Evolutionary conservation across 2,329 filamentous ascomycete species (phyloP).

Genomic region (Colletotrichum sidae): DNA sequence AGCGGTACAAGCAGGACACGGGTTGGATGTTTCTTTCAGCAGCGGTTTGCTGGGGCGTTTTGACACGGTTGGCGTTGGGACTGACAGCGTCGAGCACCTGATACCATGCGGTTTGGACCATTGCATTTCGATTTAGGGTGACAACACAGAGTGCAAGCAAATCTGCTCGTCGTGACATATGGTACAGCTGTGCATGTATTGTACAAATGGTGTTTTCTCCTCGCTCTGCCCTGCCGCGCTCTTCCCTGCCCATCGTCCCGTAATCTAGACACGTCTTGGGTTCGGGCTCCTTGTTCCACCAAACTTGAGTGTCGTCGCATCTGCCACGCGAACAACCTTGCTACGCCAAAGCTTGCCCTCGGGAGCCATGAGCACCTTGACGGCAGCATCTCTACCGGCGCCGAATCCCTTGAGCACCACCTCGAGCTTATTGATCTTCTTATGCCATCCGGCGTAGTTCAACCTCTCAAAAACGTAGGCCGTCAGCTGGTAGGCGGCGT

Average conservation of each 20-base stretch:
- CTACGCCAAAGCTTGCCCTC: slow-evolving; percentile 83
- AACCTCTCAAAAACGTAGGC: slow-evolving; percentile 87
- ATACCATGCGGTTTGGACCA: slow-evolving; percentile 35
- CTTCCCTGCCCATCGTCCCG: neutral
- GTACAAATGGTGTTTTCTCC: slow-evolving; percentile 44
- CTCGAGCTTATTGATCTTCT: slow-evolving; percentile 82
- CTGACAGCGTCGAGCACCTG: slow-evolving; percentile 33
- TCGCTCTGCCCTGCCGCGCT: neutral
- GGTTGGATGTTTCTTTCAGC: neutral
- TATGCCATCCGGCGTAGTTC: slow-evolving; percentile 81
- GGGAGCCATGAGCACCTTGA: slow-evolving; percentile 87
- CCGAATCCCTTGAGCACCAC: slow-evolving; percentile 89
- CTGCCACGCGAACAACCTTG: slow-evolving; percentile 83
- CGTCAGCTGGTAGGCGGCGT: slow-evolving; percentile 90
- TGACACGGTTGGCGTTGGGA: slow-evolving; percentile 9
- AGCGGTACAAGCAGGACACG: neutral
- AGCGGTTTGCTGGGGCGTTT: slow-evolving; percentile 26
- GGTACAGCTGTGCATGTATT: slow-evolving; percentile 50
- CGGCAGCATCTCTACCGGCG: slow-evolving; percentile 85
- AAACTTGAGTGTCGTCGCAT: slow-evolving; percentile 93
- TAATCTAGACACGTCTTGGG: slow-evolving; percentile 76
- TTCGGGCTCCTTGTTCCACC: slow-evolving; percentile 90
- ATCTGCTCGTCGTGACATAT: slow-evolving; percentile 42
- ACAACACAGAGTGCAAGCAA: slow-evolving; percentile 29
- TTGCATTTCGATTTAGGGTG: slow-evolving; percentile 13